Evolutionary conservation across 345 rosid genomes (phyloP).

Genomic region (Eucalyptus leucophloia): DNA sequence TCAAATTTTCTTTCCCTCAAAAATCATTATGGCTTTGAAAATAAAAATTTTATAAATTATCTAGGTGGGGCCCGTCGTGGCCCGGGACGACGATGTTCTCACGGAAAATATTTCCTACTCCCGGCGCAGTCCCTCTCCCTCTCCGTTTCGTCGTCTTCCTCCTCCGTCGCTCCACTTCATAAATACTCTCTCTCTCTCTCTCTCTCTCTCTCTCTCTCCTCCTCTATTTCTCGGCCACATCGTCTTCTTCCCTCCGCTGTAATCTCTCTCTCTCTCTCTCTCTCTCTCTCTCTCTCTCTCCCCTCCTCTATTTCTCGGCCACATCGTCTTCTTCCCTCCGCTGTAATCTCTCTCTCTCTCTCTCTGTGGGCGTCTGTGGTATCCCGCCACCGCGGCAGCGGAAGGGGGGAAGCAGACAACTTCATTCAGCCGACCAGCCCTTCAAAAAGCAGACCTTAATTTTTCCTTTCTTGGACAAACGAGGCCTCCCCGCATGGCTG

Average conservation of each 20-base stretch:
- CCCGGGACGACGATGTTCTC: neutral
- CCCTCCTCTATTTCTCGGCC: neutral
- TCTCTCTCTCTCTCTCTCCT: neutral
- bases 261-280: neutral
- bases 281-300: neutral
- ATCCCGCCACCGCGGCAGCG: neutral
- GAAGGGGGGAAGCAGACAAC: neutral
- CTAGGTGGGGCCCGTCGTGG: neutral
- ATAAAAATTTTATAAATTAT: fast-evolving
- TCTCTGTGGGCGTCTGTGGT: neutral
- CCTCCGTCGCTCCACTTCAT: neutral
- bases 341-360: neutral
- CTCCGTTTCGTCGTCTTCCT: neutral
- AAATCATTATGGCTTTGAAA: neutral
- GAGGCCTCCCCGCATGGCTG: neutral
- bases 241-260: neutral
- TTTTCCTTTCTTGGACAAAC: neutral
- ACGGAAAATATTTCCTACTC: neutral
- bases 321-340: neutral
- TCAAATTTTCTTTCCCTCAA: neutral
- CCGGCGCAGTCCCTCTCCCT: neutral
- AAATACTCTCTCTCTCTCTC: neutral
- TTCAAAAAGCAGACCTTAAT: neutral
- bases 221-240: neutral
- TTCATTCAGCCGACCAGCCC: neutral